These are phyloP conservation scores for Aspergillus latus DNA, from an alignment of 2,329 filamentous ascomycete genomes.

Conservation along the genomic window DNA sequence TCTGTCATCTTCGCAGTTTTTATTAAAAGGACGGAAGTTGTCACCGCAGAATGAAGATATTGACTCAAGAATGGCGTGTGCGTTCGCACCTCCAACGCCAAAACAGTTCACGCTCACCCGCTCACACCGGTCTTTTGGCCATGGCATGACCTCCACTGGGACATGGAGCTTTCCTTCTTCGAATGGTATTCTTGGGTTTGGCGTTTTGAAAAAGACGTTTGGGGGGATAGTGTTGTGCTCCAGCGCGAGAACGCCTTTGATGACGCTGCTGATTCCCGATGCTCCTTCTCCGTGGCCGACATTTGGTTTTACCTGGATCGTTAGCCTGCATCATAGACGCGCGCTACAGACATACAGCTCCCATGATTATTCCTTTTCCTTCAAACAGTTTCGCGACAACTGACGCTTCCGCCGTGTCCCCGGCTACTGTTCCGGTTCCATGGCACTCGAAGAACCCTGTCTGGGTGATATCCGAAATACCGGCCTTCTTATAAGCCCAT, in stretches of 20 bases:
- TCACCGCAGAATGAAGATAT: neutral
- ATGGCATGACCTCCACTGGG: slow-evolving; percentile 10
- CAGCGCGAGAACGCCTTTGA: slow-evolving; percentile 19
- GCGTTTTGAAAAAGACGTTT: slow-evolving; percentile 19
- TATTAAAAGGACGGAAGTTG: neutral
- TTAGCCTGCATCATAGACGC: neutral
- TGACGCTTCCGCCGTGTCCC: slow-evolving; percentile 11
- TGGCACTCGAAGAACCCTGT: slow-evolving; percentile 12
- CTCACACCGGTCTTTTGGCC: slow-evolving; percentile 20
- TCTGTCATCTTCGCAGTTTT: slow-evolving; percentile 18
- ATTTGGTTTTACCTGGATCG: slow-evolving; percentile 19
- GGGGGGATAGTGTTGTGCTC: slow-evolving; percentile 19
- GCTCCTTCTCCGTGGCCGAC: slow-evolving; percentile 22
- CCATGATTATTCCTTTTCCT: slow-evolving; percentile 3
- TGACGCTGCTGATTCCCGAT: slow-evolving; percentile 18
- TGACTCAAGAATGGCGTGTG: slow-evolving; percentile 25
- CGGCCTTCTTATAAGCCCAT: neutral
- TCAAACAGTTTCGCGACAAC: slow-evolving; percentile 13
- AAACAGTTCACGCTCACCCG: slow-evolving; percentile 30
- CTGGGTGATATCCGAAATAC: neutral
- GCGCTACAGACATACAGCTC: slow-evolving; percentile 5
- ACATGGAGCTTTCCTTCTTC: neutral
- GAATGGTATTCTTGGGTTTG: slow-evolving; percentile 21
- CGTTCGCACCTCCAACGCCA: slow-evolving; percentile 23
- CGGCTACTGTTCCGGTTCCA: slow-evolving; percentile 14